Base-by-base conservation (phyloP, 352 stramenopile species). In the Pythium volutum region DNA sequence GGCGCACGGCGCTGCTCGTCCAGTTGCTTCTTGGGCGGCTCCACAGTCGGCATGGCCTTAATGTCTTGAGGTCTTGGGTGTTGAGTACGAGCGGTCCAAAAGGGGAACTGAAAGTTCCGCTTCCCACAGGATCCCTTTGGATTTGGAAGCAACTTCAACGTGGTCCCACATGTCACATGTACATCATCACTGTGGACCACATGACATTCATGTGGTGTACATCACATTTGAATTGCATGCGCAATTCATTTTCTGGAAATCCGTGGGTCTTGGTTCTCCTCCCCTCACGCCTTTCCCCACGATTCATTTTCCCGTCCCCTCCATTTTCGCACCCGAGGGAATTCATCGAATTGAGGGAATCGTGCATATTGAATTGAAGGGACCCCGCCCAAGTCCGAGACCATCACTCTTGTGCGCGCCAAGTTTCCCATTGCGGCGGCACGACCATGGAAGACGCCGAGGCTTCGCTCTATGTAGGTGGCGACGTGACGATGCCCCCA, bases 391-490 rank as follows among this genome's bases (percentile, higher is more conserved):
- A 25, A 29, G 31, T 36, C 31, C 8, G 2, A n/a, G 52, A 67
- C 60, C 60, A 62, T 62, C 60, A 67, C 46, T 67, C 60, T 52
- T 6, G 8, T 23, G 26, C 2, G n/a, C 49, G n/a, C 15, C 22
- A 7, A 25, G 45, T 33, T 12, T 36, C 33, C n/a, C 23, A 27
- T 31, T 7, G 34, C 7, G 10, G 8, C 10, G 11, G n/a, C 45
- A 18, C 45, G n/a, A 33, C 22, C 36, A 59, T 59, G 50, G 58
- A 65, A 8, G 50, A 55, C n/a, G 33, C 2, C 27, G 42, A 33
- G 4, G 42, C 31, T 9, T 22, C 42, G 51, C 42, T 50, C 3
- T 55, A 55, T 31, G 46, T 50, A 20, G 16, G 12, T 16, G 36
- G 31, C 26, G 47, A 22, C 45, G 25, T 20, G 48, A 15, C 14